These are phyloP conservation scores for Erigeron canadensis DNA, from an alignment of 129 eudicot genomes.

Conservation along the genomic window DNA sequence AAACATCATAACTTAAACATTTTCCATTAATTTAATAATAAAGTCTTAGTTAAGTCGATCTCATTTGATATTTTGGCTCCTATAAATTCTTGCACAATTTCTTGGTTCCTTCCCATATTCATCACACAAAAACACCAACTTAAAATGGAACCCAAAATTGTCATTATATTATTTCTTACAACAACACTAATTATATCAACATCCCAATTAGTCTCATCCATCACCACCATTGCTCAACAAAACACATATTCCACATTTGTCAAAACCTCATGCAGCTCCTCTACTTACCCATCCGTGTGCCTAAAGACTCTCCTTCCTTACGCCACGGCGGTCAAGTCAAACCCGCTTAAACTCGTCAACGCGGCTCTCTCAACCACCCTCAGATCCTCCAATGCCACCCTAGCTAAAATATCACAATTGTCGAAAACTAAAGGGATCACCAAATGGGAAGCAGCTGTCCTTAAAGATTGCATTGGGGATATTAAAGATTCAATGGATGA, in stretches of 20 bases:
- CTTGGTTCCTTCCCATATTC: constrained; percentile 29
- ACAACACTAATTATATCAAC: constrained; percentile 6
- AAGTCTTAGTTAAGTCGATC: too few species aligned
- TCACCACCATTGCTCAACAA: constrained; percentile 22
- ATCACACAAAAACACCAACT: background rate
- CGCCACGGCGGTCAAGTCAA: constrained; percentile 47
- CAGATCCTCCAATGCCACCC: constrained; percentile 45
- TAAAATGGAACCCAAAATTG: constrained; percentile 20
- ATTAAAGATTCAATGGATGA: constrained; percentile 54
- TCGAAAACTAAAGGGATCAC: constrained; percentile 35
- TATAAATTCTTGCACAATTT: constrained; percentile 32
- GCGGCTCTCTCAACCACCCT: constrained; percentile 52
- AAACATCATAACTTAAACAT: too few species aligned
- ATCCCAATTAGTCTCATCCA: constrained; percentile 23
- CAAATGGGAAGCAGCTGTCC: constrained; percentile 40
- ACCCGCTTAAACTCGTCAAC: constrained; percentile 41
- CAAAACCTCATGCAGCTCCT: constrained; percentile 53
- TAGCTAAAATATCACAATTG: constrained; percentile 36
- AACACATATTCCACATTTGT: constrained; percentile 47
- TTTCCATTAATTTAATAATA: background rate
- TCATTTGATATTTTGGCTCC: background rate
- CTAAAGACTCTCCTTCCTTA: constrained; percentile 52
- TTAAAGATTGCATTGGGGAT: constrained; percentile 61
- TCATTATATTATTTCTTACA: constrained; percentile 23
- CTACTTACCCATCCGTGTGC: constrained; percentile 68